Evolutionary conservation across 2,329 filamentous ascomycete genomes (phyloP), one percentile per base, ranked within the genome.

Genomic region (Diaporthe citriasiana): DNA sequence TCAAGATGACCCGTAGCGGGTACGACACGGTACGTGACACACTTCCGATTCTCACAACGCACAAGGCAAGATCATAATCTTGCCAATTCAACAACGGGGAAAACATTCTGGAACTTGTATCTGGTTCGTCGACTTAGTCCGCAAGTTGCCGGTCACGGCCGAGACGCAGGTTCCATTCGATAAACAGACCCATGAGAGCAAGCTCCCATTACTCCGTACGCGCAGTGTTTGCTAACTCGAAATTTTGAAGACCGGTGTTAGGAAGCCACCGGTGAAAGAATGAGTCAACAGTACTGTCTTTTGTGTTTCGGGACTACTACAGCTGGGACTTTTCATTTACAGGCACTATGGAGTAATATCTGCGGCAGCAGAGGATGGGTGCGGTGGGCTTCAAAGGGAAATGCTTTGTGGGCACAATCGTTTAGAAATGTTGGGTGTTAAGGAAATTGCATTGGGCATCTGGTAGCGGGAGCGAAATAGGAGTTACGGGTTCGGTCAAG

Each of bases 1-100:
- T 50, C 47, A 51, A 68, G 47, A 68, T 68, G 63, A 68, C 47
- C 45, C 63, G 63, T n/a, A 68, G 63, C 63, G 63, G 63, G 63
- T 68, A 68, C n/a, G 63, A 68, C n/a, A 68, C 63, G 47, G 63
- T 68, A 68, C 19, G 63, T 53, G 22, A 53, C 30, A 40, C 42
- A 15, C 19, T 51, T 51, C 15, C 13, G 13, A 19, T 51, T 19
- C 19, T 17, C 15, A 19, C 12, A 2, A 17, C 4, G 40, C 17
- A 2, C 1, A 2, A 15, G 22, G 13, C 19, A 19, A 50, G 27
- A 35, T 27, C 13, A 45, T 35, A 19, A 3, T 2, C 35, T 12
- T 35, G 9, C 19, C 22, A 10, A 4, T 13, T 7, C 17, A 22
- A 22, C 15, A 19, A 33, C 9, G 27, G 4, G 38, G 60, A 0